A percentile compares a stretch with the other conserved stretches of the same genome.
Conservation (phyloP, 208 protist species). For the Spongospora subterranea region DNA sequence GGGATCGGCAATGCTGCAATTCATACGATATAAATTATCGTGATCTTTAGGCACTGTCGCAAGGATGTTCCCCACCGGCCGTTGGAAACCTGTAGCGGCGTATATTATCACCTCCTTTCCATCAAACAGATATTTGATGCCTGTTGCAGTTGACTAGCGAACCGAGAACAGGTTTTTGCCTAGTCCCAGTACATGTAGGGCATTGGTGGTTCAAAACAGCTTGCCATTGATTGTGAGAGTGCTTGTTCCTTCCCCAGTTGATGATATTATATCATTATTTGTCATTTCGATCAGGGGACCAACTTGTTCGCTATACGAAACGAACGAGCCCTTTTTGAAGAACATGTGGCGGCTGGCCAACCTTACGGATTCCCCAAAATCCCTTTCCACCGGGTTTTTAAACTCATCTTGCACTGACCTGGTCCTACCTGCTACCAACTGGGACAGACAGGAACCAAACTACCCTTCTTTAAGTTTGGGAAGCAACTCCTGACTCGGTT, state of each 20-base stretch:
- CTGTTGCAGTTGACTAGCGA: neutral
- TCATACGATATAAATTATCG: neutral
- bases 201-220: neutral
- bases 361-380: too few relatives aligned
- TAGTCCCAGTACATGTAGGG: neutral
- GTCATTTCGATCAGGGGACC: neutral
- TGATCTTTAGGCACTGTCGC: neutral
- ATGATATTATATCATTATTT: neutral
- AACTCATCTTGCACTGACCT: too few relatives aligned
- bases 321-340: neutral
- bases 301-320: neutral
- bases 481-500: too few relatives aligned
- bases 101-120: neutral
- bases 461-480: too few relatives aligned
- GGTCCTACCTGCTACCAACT: too few relatives aligned
- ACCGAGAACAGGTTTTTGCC: neutral
- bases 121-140: neutral
- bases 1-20: too few relatives aligned
- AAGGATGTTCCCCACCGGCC: neutral
- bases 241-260: neutral
- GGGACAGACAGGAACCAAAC: too few relatives aligned
- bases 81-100: neutral
- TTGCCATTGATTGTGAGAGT: neutral
- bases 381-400: too few relatives aligned
- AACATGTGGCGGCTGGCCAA: neutral